Base-by-base conservation (phyloP, 1,284 basidiomycete species). In the Rhizoctonia solani region DNA sequence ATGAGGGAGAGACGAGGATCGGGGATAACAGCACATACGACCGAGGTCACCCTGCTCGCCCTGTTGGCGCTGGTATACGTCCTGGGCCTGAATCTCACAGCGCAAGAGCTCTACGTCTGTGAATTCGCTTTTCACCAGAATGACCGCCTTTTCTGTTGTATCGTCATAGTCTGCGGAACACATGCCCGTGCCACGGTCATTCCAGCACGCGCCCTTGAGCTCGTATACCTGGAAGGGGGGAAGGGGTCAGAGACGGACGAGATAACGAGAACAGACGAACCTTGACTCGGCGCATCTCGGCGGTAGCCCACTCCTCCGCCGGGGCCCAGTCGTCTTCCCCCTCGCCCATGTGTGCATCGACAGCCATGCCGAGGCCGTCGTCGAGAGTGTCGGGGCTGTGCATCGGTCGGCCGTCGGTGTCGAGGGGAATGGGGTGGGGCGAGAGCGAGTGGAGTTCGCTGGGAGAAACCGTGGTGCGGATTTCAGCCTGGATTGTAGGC, bases 101-200 rank as follows among this genome's bases (percentile, higher is more conserved):
- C 85, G 83, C 44, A 92, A 82, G 68, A 90, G 87, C 74, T 91
- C 80, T 49, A 88, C 83, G 70, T 85, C 83, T 72, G 84, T 84
- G 54, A 85, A 79, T 77, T 95, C 93, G 8, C 89, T 85, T 71
- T 91, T 90, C 16, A 93, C 93, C 66, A 95, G 86, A 54, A 95
- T 84, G 67, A 91, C 81, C 0, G 94, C 93, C 73, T 93, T 87
- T 73, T 88, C 87, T 32, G 85, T 84, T 50, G 87, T 83, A 72
- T 89, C 86, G 73, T 92, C 87, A 73, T 93, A 89, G 73, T 93
- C 87, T 41, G 93, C 93, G 72, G 89, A 90, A 77, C 95, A 96
- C 75, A 93, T 91, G 0, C 95, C 95, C 21, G 95, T 97, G 50
- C 95, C 95, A 74, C 93, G 87, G 81, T 98, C 95, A 68, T 89